Conservation (phyloP, 495 filamentous ascomycete species). For the Penicillium cinerascens region DNA sequence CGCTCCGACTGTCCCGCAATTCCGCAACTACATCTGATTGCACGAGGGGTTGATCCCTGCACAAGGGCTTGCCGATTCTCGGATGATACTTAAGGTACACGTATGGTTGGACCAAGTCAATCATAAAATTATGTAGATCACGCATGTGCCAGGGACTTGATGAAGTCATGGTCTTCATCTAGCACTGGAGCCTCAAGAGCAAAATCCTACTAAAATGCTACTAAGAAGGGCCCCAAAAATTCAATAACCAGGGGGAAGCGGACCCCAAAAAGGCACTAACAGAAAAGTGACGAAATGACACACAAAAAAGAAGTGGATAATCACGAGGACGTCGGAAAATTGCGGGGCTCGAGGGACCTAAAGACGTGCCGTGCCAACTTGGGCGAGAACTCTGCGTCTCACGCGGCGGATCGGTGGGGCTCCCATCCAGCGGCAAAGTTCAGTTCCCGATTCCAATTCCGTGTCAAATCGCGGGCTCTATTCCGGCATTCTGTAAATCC, state of each 20-base stretch:
- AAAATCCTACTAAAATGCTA: too few species aligned
- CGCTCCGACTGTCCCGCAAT: neutral
- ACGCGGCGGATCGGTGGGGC: conserved; percentile 1
- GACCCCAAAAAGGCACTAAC: neutral
- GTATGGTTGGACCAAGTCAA: neutral
- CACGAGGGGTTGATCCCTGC: neutral
- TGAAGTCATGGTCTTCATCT: too few species aligned
- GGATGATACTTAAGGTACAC: neutral
- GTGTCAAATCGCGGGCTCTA: neutral
- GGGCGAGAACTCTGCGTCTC: neutral
- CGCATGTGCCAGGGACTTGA: too few species aligned
- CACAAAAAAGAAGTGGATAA: conserved; percentile 1
- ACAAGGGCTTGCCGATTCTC: conserved; percentile 1
- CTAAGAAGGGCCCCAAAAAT: neutral
- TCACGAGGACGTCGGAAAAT: conserved; percentile 9
- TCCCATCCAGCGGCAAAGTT: conserved; percentile 19
- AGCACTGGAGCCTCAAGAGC: too few species aligned
- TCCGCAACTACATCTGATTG: neutral
- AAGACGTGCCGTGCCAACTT: neutral
- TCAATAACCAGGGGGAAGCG: neutral
- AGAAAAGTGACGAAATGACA: neutral
- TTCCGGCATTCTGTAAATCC: neutral
- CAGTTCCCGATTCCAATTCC: neutral
- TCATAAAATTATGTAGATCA: neutral
- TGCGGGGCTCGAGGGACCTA: conserved; percentile 5